phyloP scores from a whole-genome alignment of 2,329 filamentous ascomycete genomes.

The Aspergillus viridinutans region DNA sequence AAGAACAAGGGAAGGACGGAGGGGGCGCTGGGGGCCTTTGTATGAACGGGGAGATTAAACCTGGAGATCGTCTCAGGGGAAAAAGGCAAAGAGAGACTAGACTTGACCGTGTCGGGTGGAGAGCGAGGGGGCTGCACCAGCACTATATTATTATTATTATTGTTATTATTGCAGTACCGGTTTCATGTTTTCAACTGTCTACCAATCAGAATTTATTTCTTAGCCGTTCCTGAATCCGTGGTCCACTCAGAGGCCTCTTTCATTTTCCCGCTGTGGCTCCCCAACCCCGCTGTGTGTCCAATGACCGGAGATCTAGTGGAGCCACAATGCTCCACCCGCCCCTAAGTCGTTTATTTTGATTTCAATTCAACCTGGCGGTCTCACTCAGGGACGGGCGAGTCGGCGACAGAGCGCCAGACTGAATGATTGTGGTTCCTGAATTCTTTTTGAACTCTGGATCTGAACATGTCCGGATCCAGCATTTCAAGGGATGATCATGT shows the following conservation, averaged over 20 bases:
- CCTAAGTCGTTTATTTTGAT: constrained; percentile 14
- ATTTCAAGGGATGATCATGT: neutral
- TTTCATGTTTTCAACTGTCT: constrained; percentile 11
- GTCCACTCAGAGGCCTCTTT: constrained; percentile 6
- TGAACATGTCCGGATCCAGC: neutral
- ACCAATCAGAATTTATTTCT: constrained; percentile 2
- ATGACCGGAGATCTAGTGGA: constrained; percentile 1
- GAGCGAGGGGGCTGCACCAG: neutral
- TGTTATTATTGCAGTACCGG: neutral
- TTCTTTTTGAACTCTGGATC: neutral
- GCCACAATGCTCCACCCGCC: constrained; percentile 4
- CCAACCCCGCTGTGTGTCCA: constrained; percentile 4
- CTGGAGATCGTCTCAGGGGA: constrained; percentile 26
- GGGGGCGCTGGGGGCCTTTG: constrained; percentile 31
- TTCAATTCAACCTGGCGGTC: neutral
- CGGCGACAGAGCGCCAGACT: neutral
- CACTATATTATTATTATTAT: no score
- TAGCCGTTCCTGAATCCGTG: constrained; percentile 16
- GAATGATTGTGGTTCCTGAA: neutral
- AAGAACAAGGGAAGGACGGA: constrained; percentile 14
- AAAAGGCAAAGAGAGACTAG: neutral
- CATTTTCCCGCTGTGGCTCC: constrained; percentile 14
- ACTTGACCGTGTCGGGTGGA: neutral
- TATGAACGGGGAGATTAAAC: constrained; percentile 38
- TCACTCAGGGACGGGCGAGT: neutral